A percentile compares a stretch with the other conserved stretches of the same genome.
Conservation (phyloP, 2,329 filamentous ascomycete genomes). For the Blastomyces silverae region DNA sequence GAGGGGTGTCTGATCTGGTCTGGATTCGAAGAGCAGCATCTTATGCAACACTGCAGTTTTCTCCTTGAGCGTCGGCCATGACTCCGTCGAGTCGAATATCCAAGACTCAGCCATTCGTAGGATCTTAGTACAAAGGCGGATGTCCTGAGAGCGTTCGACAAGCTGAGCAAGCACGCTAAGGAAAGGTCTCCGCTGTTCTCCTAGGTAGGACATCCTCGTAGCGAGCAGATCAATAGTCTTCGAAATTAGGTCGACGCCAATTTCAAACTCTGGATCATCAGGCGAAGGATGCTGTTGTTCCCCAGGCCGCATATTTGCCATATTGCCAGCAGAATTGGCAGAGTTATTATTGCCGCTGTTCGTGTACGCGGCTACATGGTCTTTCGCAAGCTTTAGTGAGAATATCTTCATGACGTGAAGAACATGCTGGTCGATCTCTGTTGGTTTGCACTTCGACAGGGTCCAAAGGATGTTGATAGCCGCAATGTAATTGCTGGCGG, state of each 20-base stretch:
- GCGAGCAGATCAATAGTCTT: conserved; percentile 93
- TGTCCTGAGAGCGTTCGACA: conserved; percentile 89
- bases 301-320: background rate
- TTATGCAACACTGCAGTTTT: conserved; percentile 99
- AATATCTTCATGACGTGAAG: conserved; percentile 84
- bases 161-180: conserved; percentile 89
- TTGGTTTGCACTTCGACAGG: conserved; percentile 73
- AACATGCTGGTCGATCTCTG: conserved; percentile 85
- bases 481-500: conserved; percentile 71
- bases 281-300: conserved; percentile 32
- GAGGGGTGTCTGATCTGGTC: conserved; percentile 73
- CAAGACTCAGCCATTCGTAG: conserved; percentile 88
- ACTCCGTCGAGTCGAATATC: conserved; percentile 93
- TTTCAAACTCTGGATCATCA: conserved; percentile 69
- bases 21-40: conserved; percentile 91
- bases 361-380: conserved; percentile 73
- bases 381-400: conserved; percentile 82
- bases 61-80: conserved; percentile 95
- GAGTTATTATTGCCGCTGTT: conserved; percentile 43
- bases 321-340: conserved; percentile 10
- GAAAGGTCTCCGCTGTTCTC: conserved; percentile 86
- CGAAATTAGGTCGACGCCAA: conserved; percentile 85
- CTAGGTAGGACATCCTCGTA: conserved; percentile 82
- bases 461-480: conserved; percentile 94
- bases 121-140: conserved; percentile 82